Evolutionary conservation across 257 asterid genomes (phyloP), one percentile per base, ranked within the genome.

Genomic region (Orobanche coerulescens): DNA sequence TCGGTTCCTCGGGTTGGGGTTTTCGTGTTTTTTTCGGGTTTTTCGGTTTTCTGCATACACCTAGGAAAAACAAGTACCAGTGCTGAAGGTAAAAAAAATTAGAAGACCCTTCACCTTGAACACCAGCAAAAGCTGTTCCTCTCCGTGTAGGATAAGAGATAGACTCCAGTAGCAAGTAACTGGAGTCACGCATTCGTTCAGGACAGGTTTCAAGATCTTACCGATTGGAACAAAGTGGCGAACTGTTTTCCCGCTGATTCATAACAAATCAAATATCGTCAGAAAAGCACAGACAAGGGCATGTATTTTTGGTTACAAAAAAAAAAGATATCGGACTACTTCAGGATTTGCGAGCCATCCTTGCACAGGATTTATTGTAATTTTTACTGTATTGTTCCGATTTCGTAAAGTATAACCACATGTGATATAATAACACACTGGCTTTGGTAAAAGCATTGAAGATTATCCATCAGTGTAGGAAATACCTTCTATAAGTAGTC

Each of bases 141-240:
- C 93, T 26, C 81, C 94, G 36, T 74, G 81, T 48, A 84, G 42
- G 65, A 84, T 79, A 60, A 92, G 78, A 54, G 93, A 79, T 28
- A 92, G 81, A 67, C 85, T 84, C 98, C 98, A 92, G 77, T 82
- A 88, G 84, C 96, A 92, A 73, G 98, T 85, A 51, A 88, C 87
- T n/a, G 98, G 98, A 23, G 95, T 92, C 76, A 92, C 86, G 50
- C 95, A 88, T 84, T 88, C 98, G 71, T 76, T 81, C 73, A 88
- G 62, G 58, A 92, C 93, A n/a, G 98, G 89, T 71, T 86, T 84
- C 82, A 86, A 66, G 60, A 88, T 76, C 79, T 83, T 84, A 79
- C 80, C 78, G 49, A 76, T 66, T 3, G 93, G 94, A 26, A 92
- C 80, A 78, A 85, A 92, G 22, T 42, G 76, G 26, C 81, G 80